Conservation (phyloP, 768 basidiomycete genomes). For the Cyathus striatus region DNA sequence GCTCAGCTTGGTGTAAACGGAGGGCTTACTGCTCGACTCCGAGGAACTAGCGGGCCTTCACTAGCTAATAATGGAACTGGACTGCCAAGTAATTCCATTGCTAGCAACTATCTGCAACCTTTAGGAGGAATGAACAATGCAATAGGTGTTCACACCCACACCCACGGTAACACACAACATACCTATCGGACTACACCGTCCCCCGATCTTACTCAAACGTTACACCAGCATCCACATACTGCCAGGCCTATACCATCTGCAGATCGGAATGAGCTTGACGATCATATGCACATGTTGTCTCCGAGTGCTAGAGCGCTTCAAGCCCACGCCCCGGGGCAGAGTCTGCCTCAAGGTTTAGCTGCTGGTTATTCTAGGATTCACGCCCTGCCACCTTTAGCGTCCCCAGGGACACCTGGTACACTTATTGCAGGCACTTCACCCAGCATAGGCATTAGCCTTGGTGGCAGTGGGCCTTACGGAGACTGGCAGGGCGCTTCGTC, state of each 20-base stretch:
- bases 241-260: conserved; percentile 23
- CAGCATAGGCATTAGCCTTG: not conserved
- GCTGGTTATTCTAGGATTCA: conserved; percentile 90
- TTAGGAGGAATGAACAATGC: conserved; percentile 21
- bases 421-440: conserved; percentile 6
- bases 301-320: conserved; percentile 79
- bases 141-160: conserved; percentile 32
- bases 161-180: conserved; percentile 28
- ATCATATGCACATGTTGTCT: conserved; percentile 35
- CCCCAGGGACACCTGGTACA: conserved; percentile 25
- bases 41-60: conserved; percentile 26
- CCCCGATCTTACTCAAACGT: conserved; percentile 38
- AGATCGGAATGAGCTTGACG: conserved; percentile 7
- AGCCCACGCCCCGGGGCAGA: conserved; percentile 86
- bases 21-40: conserved; percentile 19
- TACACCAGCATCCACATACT: conserved; percentile 20
- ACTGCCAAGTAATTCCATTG: conserved; percentile 12
- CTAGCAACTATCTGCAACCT: conserved; percentile 24
- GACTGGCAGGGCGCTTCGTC: conserved; percentile 19
- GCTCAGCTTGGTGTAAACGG: conserved; percentile 12
- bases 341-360: conserved; percentile 87
- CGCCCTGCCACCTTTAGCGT: conserved; percentile 46
- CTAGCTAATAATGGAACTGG: conserved; percentile 9
- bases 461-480: conserved; percentile 20
- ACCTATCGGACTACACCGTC: conserved; percentile 37